Evolutionary conservation across 306 rosid species (phyloP), one percentile per base, ranked within the genome.

Genomic region (Datisca glomerata): DNA sequence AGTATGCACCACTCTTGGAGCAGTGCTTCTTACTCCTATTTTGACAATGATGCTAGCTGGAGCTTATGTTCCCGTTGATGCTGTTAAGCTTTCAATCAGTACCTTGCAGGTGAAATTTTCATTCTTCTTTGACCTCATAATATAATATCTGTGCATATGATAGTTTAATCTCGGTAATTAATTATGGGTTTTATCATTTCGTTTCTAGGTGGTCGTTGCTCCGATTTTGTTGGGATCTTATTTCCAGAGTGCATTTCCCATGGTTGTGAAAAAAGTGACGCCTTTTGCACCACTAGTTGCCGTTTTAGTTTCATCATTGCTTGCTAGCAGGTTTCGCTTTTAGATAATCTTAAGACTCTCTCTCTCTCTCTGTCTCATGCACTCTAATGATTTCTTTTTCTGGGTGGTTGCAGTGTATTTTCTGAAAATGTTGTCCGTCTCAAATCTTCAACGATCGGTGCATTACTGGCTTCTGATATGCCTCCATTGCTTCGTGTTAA

Each of bases 251-350:
- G 37, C 41, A 12, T 63, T 63, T 57, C 75, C 75, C 17, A 40
- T 51, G 0, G 43, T 36, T 3, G 70, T 69, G 42, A 63, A 58
- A 38, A 4, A 18, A 40, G 47, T 43, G 39, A 31, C 36, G 12
- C 70, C 75, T 13, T 69, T 53, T 23, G 40, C 75, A 37, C 75
- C 70, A 29, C 67, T 69, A 29, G 47, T 69, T 29, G 75, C 66
- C 17, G 75, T 63, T 37, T 59, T 69, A 36, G 53, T 63, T 37
- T 43, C 75, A 2, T 63, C 75, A 16, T 59, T 69, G 37, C 66
- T 68, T 2, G 75, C 75, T 11, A 57, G 75, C 75, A 62, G 75
- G 75, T 68, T 34, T 23, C 4, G 20, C 17, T 56, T 34, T 45
- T 51, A 9, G 18, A 24, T 5, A 23, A 29, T 44, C 24, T 18